A percentile compares a stretch with the other conserved stretches of the same genome.
Conservation (phyloP, 106 monocot species). For the Posidonia australis region DNA sequence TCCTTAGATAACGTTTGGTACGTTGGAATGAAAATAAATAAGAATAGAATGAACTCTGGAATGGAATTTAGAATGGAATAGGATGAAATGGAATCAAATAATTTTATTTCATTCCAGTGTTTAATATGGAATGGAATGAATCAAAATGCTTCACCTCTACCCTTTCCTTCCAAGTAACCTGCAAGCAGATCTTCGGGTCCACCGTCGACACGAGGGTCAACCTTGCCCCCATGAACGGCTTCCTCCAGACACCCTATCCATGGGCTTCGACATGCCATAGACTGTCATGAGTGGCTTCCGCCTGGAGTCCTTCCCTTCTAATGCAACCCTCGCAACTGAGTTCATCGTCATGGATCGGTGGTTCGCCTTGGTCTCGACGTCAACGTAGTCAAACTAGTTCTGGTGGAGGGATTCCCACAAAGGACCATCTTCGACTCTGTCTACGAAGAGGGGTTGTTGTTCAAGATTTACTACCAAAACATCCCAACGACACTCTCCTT, state of each 20-base stretch:
- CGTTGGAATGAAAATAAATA: too few species aligned
- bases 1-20: too few species aligned
- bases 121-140: too few species aligned
- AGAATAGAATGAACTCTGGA: too few species aligned
- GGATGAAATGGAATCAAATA: too few species aligned
- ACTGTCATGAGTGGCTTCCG: slow-evolving; percentile 79
- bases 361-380: slow-evolving; percentile 75
- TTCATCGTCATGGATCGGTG: slow-evolving; percentile 73
- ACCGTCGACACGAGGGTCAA: slow-evolving; percentile 21
- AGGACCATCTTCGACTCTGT: slow-evolving; percentile 75
- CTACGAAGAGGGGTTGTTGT: slow-evolving; percentile 37
- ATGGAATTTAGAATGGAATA: too few species aligned
- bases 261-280: slow-evolving; percentile 48
- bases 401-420: slow-evolving; percentile 75
- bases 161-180: slow-evolving; percentile 76
- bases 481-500: too few species aligned
- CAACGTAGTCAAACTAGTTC: slow-evolving; percentile 80
- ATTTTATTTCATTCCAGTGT: too few species aligned
- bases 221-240: slow-evolving; percentile 69
- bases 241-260: slow-evolving; percentile 49
- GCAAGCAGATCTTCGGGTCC: slow-evolving; percentile 78
- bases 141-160: too few species aligned
- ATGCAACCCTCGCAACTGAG: slow-evolving; percentile 47
- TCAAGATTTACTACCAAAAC: too few species aligned
- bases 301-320: too few species aligned